Evolutionary conservation across 2,329 filamentous ascomycete genomes (phyloP).

Genomic region (Boeremia exigua): DNA sequence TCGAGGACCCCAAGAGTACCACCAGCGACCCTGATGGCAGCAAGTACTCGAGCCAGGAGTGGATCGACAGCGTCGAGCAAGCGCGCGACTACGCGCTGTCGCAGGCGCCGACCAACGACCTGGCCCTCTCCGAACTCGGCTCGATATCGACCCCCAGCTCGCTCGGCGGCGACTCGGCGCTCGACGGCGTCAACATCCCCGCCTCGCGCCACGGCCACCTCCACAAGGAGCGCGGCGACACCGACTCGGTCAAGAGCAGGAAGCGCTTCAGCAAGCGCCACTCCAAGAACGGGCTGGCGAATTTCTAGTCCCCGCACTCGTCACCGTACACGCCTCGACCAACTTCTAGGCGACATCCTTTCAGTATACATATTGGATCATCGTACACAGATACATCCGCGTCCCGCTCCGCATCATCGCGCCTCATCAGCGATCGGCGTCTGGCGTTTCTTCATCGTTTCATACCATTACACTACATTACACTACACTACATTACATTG

Average conservation of each 20-base stretch:
- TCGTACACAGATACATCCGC: slow-evolving; percentile 5
- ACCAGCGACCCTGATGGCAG: slow-evolving; percentile 67
- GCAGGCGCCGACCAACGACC: slow-evolving; percentile 67
- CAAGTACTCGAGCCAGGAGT: slow-evolving; percentile 80
- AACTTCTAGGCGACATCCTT: not conserved
- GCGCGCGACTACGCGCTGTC: slow-evolving; percentile 84
- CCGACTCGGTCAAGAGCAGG: slow-evolving; percentile 63
- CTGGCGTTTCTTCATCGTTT: slow-evolving; percentile 21
- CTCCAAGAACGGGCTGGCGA: slow-evolving; percentile 90
- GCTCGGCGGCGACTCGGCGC: slow-evolving; percentile 62
- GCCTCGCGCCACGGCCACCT: slow-evolving; percentile 59
- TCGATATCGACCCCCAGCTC: slow-evolving; percentile 79
- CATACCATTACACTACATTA: no score
- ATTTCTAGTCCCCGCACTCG: slow-evolving; percentile 64
- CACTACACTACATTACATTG: not conserved
- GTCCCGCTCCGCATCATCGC: slow-evolving; percentile 19
- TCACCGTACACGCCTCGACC: slow-evolving; percentile 4
- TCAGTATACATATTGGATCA: slow-evolving; percentile 15
- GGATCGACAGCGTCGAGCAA: slow-evolving; percentile 87
- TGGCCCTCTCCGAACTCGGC: slow-evolving; percentile 53
- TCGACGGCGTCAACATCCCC: slow-evolving; percentile 57
- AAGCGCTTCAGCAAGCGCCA: slow-evolving; percentile 88
- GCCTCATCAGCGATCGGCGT: slow-evolving; percentile 40
- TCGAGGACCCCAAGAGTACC: slow-evolving; percentile 87
- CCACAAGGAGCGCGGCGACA: slow-evolving; percentile 56